Base-by-base conservation (phyloP, 106 monocot species). In the Hemerocallis citrina region DNA sequence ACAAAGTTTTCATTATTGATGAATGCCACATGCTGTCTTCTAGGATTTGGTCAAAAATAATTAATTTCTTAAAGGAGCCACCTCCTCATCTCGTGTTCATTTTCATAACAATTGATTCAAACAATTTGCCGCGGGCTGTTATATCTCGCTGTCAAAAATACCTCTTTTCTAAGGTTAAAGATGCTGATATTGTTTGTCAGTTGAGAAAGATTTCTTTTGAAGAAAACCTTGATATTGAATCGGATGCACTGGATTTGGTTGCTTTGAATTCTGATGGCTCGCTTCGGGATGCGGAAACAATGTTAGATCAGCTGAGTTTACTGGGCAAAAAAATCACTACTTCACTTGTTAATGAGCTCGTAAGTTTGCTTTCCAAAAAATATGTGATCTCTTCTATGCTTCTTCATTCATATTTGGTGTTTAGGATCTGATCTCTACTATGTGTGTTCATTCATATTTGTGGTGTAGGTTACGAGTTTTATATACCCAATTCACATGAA, bases 221-320 rank as follows among this genome's bases (percentile, higher is more conserved):
- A 72, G 88, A 89, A 72, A 65, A 69, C n/a, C 57, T 89, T 61
- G 80, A 89, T 34, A 41, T 83, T 32, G 83, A 83, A 67, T 40
- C 48, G 52, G 77, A 83, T 49, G 83, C 83, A 41, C 50, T 89
- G 57, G 62, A 74, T 66, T 62, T 83, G 21, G 83, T 89, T 65
- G 83, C 88, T 65, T 27, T 69, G 42, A 89, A 80, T 59, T 83
- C 83, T 9, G 68, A 83, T 66, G 88, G 88, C 58, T 89, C 88
- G 66, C 79, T 83, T 48, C 54, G 71, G 21, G 83, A 89, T 82
- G 88, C 88, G 34, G 88, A 83, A 75, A 83, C 68, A 32, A 77
- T 83, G 68, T 63, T 89, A 23, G 79, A 83, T 8, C 80, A 89
- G 64, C 23, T 83, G 32, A 77, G 72, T 65, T 77, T 83, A 47